Percentiles rank a stretch among this genome's conserved stretches.
These are phyloP conservation scores for Pyrus bretschneideri DNA, from an alignment of 306 rosid species.

Conservation along the genomic window DNA sequence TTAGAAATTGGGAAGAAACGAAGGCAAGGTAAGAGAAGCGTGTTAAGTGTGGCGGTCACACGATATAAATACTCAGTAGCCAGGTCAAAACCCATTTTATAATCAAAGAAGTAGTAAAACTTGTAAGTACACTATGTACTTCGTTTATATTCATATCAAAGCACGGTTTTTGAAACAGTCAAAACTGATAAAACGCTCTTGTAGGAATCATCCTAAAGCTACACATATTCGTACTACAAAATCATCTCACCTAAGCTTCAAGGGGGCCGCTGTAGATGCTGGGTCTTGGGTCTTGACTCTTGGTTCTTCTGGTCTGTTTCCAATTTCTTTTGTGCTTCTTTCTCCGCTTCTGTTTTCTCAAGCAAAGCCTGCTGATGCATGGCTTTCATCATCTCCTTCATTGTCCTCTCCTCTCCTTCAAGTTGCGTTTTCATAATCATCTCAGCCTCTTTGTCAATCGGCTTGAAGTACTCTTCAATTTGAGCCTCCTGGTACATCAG, in stretches of 20 bases:
- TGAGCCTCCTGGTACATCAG: constrained; percentile 52
- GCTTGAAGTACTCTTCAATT: constrained; percentile 85
- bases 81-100: not conserved
- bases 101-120: not conserved
- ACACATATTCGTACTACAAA: not conserved
- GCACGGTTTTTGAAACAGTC: not conserved
- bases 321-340: constrained; percentile 13
- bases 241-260: constrained; percentile 32
- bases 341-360: constrained; percentile 37
- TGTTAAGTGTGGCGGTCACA: not conserved
- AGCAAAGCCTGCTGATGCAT: constrained; percentile 62
- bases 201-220: constrained; percentile 6
- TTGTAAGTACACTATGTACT: not conserved
- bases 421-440: constrained; percentile 60
- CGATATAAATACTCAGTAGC: not conserved
- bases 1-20: not conserved
- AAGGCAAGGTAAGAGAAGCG: not conserved
- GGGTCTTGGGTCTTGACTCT: constrained; percentile 25
- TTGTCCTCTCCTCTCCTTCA: constrained; percentile 59
- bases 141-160: not conserved
- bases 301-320: constrained; percentile 20
- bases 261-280: constrained; percentile 25
- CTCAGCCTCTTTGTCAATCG: constrained; percentile 79
- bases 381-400: constrained; percentile 57
- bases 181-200: not conserved